phyloP scores from a whole-genome alignment of 306 rosid species.

The Notholithocarpus densiflorus region DNA sequence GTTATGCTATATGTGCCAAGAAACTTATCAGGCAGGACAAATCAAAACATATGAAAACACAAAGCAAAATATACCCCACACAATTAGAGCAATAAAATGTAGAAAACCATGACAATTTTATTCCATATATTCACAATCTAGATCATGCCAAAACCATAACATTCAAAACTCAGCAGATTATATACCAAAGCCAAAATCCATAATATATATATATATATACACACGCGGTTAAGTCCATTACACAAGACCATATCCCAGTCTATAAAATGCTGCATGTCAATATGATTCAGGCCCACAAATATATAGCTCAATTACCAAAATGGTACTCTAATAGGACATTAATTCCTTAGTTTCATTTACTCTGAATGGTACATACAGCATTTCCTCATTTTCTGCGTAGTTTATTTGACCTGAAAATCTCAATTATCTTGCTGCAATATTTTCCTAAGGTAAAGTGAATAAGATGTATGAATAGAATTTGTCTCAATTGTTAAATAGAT shows the following conservation, averaged over 20 bases:
- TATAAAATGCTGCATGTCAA: background rate
- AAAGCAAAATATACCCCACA: background rate
- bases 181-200: background rate
- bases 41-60: background rate
- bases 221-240: background rate
- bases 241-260: background rate
- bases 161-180: background rate
- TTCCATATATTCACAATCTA: background rate
- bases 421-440: too few species aligned
- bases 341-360: background rate
- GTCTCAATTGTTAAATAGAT: too few species aligned
- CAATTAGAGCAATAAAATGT: background rate
- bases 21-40: background rate
- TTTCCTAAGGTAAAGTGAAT: too few species aligned
- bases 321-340: background rate
- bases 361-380: background rate
- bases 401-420: too few species aligned
- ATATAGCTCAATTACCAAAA: background rate
- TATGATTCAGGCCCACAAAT: background rate
- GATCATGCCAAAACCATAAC: background rate
- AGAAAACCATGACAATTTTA: background rate
- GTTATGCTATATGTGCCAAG: background rate
- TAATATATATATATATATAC: background rate
- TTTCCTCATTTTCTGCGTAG: too few species aligned
- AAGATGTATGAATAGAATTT: too few species aligned